These are phyloP conservation scores for Geopyxis carbonaria DNA, from an alignment of 495 filamentous ascomycete genomes.

Conservation along the genomic window DNA sequence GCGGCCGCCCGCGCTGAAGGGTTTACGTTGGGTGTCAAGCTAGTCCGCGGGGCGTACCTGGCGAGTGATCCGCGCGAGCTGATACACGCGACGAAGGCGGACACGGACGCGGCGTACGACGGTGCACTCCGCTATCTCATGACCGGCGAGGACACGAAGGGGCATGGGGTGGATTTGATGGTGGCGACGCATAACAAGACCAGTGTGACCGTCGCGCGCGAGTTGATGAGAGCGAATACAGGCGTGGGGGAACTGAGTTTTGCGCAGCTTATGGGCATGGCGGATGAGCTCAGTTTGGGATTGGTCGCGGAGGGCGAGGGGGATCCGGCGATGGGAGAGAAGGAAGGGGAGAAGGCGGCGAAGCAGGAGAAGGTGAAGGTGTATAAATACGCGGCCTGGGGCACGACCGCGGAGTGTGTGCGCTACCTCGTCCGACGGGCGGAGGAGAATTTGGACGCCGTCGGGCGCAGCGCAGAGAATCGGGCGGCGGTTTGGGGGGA, in stretches of 20 bases:
- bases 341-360: constrained; percentile 9
- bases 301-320: constrained; percentile 40
- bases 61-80: constrained; percentile 58
- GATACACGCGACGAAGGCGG: constrained; percentile 63
- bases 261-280: constrained; percentile 92
- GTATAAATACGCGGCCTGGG: constrained; percentile 89
- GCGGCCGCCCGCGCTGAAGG: constrained; percentile 44
- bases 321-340: too few species aligned
- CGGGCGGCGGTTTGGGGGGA: constrained; percentile 57
- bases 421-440: constrained; percentile 75
- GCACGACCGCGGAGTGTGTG: constrained; percentile 79
- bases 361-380: constrained; percentile 35
- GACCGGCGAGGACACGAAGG: not conserved
- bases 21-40: constrained; percentile 73
- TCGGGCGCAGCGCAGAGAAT: constrained; percentile 57
- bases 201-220: constrained; percentile 54
- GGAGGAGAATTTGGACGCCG: constrained; percentile 82
- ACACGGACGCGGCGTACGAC: constrained; percentile 52
- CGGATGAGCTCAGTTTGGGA: constrained; percentile 80
- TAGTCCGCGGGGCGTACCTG: constrained; percentile 85
- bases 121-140: constrained; percentile 5
- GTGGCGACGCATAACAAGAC: constrained; percentile 87
- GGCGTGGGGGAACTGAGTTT: constrained; percentile 41
- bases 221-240: constrained; percentile 18
- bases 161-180: constrained; percentile 33